phyloP scores from a whole-genome alignment of 768 basidiomycete genomes.

The Ramaria sp. region DNA sequence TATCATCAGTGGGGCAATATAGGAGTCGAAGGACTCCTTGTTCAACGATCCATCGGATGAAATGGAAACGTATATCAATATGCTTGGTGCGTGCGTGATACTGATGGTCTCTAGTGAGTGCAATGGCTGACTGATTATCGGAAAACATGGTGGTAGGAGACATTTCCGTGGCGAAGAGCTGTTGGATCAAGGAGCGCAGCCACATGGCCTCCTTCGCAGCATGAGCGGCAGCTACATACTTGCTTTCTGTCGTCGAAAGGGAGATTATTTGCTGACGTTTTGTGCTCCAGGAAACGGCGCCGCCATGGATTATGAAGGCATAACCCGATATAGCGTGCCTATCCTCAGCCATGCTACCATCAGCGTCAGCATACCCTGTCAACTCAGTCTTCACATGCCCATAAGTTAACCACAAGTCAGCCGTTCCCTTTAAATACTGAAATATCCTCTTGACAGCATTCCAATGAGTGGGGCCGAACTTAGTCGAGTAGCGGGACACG shows the following conservation, averaged over 20 bases:
- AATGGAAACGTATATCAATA: slow-evolving; percentile 28
- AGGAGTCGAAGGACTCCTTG: slow-evolving; percentile 14
- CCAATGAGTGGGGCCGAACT: slow-evolving; percentile 8
- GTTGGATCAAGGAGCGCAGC: slow-evolving; percentile 12
- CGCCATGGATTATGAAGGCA: slow-evolving; percentile 22
- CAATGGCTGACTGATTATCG: slow-evolving; percentile 20
- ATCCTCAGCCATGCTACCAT: slow-evolving; percentile 18
- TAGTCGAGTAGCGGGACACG: slow-evolving; percentile 8
- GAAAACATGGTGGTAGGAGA: slow-evolving; percentile 10
- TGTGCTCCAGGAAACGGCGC: slow-evolving; percentile 23
- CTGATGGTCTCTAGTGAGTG: slow-evolving; percentile 15
- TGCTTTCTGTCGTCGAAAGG: slow-evolving; percentile 30
- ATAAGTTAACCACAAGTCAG: neutral
- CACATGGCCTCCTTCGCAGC: slow-evolving; percentile 20
- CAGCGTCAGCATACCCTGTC: slow-evolving; percentile 14
- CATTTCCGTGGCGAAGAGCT: slow-evolving; percentile 5
- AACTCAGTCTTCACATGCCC: neutral
- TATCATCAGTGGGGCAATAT: slow-evolving; percentile 20
- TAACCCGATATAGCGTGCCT: slow-evolving; percentile 27
- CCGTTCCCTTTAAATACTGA: slow-evolving; percentile 8
- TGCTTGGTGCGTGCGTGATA: slow-evolving; percentile 27
- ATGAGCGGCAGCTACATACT: slow-evolving; percentile 31
- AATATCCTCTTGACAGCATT: slow-evolving; percentile 2
- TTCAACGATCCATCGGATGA: slow-evolving; percentile 24
- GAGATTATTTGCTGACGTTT: slow-evolving; percentile 26